These are phyloP conservation scores for Sporothrix protearum DNA, from an alignment of 2,329 filamentous ascomycete species.

Conservation along the genomic window DNA sequence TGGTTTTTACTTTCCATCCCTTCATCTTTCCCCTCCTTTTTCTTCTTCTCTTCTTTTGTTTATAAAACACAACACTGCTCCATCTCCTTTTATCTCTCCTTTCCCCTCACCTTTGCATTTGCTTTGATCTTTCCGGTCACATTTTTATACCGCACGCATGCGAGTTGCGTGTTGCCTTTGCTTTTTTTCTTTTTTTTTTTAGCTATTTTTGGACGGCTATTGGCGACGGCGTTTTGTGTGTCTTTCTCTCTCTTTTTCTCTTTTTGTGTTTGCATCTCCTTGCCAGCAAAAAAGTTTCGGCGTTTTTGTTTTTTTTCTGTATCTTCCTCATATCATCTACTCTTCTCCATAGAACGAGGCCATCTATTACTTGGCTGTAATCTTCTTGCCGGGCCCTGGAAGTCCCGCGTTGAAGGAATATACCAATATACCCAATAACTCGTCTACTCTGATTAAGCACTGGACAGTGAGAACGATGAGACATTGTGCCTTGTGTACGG, in stretches of 20 bases:
- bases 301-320: neutral
- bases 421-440: too few species aligned
- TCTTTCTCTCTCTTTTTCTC: neutral
- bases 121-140: too few species aligned
- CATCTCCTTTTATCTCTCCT: neutral
- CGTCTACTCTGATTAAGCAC: neutral
- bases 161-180: neutral
- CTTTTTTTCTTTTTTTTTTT: neutral
- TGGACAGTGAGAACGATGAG: too few species aligned
- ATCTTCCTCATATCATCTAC: neutral
- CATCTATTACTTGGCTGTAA: neutral
- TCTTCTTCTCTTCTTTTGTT: neutral
- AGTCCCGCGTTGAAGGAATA: conserved; percentile 4
- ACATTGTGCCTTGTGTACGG: neutral
- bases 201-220: neutral
- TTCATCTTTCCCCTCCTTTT: neutral
- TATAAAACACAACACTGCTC: neutral
- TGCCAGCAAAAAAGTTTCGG: neutral
- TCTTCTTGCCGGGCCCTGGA: neutral
- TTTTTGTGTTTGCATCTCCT: neutral
- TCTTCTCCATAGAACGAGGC: neutral
- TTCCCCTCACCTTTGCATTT: neutral
- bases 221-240: conserved; percentile 16
- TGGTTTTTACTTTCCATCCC: neutral
- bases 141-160: neutral